Percentiles rank a stretch among this genome's conserved stretches.
These are phyloP conservation scores for Lentinula novae-zelandiae DNA, from an alignment of 1,284 basidiomycete species.

Conservation along the genomic window DNA sequence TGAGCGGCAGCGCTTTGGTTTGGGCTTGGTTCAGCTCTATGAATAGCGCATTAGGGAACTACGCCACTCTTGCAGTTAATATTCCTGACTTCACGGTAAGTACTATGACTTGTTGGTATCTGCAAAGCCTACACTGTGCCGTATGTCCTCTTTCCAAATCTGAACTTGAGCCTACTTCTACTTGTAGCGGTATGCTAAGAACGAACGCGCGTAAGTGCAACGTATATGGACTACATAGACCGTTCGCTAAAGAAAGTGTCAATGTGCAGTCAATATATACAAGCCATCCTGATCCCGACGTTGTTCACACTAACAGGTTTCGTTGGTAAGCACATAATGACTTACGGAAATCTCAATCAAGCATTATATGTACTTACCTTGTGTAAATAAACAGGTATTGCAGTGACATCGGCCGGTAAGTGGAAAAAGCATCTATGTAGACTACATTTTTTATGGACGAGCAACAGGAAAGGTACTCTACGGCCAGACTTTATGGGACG, in stretches of 20 bases:
- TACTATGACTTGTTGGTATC: not conserved
- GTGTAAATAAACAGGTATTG: constrained; percentile 48
- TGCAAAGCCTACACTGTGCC: not conserved
- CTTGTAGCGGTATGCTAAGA: constrained; percentile 55
- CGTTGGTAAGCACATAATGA: constrained; percentile 21
- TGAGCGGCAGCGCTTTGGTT: constrained; percentile 48
- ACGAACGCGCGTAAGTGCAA: constrained; percentile 47
- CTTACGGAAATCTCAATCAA: not conserved
- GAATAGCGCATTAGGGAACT: constrained; percentile 67
- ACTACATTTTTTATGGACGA: not conserved
- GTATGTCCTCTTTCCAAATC: not conserved
- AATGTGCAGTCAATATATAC: constrained; percentile 56
- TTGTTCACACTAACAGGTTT: constrained; percentile 59
- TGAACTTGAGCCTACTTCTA: not conserved
- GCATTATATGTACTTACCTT: not conserved
- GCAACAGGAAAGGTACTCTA: constrained; percentile 42
- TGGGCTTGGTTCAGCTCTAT: constrained; percentile 76
- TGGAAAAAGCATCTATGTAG: not conserved
- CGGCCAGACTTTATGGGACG: constrained; percentile 50
- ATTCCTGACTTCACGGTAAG: constrained; percentile 71
- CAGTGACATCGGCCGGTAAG: constrained; percentile 63
- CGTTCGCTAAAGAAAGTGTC: not conserved
- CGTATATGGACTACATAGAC: not conserved
- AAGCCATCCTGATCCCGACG: constrained; percentile 66
- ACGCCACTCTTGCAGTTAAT: constrained; percentile 64